These are phyloP conservation scores for Beauveria sp. DNA, from an alignment of 2,329 filamentous ascomycete genomes.

Conservation along the genomic window DNA sequence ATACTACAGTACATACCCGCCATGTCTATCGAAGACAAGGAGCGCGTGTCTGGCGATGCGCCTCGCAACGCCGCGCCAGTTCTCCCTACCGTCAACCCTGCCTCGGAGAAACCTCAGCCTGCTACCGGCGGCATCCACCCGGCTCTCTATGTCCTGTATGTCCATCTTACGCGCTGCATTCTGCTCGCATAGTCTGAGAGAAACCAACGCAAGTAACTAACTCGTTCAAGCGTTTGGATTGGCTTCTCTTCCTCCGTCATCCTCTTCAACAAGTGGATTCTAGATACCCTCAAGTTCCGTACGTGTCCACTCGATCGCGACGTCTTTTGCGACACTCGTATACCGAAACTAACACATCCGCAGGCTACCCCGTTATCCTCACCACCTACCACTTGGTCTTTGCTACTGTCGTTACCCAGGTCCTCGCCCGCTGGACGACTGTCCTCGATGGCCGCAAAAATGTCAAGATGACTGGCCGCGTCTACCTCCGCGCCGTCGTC, in stretches of 20 bases:
- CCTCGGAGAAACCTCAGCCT: constrained; percentile 61
- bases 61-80: constrained; percentile 47
- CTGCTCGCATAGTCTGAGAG: constrained; percentile 11
- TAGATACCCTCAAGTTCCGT: constrained; percentile 75
- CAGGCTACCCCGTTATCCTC: constrained; percentile 69
- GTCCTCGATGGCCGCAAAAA: constrained; percentile 90
- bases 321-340: constrained; percentile 53
- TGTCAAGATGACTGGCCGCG: constrained; percentile 91
- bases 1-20: neutral
- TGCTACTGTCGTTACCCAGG: constrained; percentile 87
- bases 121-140: constrained; percentile 64
- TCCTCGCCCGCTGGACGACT: constrained; percentile 81
- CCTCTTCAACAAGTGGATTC: constrained; percentile 98
- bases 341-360: constrained; percentile 56
- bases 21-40: constrained; percentile 15
- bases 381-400: constrained; percentile 95
- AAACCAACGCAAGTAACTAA: neutral
- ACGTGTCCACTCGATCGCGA: constrained; percentile 49
- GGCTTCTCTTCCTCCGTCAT: constrained; percentile 88
- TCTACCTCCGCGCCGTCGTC: constrained; percentile 88
- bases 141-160: constrained; percentile 73
- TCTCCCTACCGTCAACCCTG: constrained; percentile 74
- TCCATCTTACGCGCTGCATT: constrained; percentile 14
- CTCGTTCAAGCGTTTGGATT: constrained; percentile 72
- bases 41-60: constrained; percentile 11